Evolutionary conservation across 768 basidiomycete genomes (phyloP).

Genomic region (Tylopilus cervinicoccineus): DNA sequence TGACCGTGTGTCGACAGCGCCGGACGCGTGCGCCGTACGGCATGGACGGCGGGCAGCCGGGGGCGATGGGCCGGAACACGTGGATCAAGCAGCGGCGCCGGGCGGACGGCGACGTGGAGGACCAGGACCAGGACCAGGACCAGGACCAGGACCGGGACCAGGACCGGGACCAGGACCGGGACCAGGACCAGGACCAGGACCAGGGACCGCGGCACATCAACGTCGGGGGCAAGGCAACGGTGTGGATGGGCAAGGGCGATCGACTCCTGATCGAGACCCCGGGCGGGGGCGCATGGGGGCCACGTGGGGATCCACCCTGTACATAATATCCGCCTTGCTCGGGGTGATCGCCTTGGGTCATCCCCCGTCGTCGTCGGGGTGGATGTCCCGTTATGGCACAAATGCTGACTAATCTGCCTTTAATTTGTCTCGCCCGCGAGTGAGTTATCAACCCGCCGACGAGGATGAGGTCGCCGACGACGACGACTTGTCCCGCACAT

Average conservation of each 20-base stretch:
- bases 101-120: slow-evolving; percentile 63
- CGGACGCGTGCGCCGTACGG: slow-evolving; percentile 87
- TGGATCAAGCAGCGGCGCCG: slow-evolving; percentile 73
- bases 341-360: too few relatives aligned
- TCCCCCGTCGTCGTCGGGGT: neutral
- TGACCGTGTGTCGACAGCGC: slow-evolving; percentile 41
- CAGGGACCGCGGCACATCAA: slow-evolving; percentile 61
- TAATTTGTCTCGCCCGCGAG: neutral
- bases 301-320: too few relatives aligned
- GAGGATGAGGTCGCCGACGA: neutral
- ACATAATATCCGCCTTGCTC: too few relatives aligned
- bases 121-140: slow-evolving; percentile 22
- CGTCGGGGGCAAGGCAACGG: slow-evolving; percentile 84
- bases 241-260: slow-evolving; percentile 88
- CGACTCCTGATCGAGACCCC: slow-evolving; percentile 80
- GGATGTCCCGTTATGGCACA: neutral
- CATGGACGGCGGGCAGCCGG: slow-evolving; percentile 72
- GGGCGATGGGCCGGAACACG: slow-evolving; percentile 73
- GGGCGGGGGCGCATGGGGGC: slow-evolving; percentile 87
- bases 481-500: neutral
- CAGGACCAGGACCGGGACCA: slow-evolving; percentile 24
- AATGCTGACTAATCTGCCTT: neutral
- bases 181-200: slow-evolving; percentile 23
- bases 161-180: slow-evolving; percentile 23
- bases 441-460: neutral